Evolutionary conservation across 2,329 filamentous ascomycete species (phyloP).

Genomic region (Xylariaceae sp.): DNA sequence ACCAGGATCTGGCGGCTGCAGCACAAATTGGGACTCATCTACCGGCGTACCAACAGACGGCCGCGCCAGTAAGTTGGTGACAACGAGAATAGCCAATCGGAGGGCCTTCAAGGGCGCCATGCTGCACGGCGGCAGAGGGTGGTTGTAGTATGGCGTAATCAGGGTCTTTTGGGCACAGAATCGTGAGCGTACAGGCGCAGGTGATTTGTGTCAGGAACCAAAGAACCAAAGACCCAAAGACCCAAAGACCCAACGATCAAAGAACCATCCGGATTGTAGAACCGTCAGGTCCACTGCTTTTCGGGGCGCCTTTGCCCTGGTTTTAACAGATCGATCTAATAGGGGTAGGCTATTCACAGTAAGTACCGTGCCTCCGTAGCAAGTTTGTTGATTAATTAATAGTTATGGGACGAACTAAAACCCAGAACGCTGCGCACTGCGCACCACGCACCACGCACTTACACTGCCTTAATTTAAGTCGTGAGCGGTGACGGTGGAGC

Average conservation of each 20-base stretch:
- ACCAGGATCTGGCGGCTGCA: conserved; percentile 23
- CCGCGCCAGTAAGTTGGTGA: conserved; percentile 27
- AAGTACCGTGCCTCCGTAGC: background rate
- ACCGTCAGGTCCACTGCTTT: background rate
- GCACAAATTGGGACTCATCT: conserved; percentile 24
- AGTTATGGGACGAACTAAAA: background rate
- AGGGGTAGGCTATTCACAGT: background rate
- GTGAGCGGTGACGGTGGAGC: conserved; percentile 4
- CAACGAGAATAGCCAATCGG: conserved; percentile 21
- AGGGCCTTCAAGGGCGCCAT: conserved; percentile 23
- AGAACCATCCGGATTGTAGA: background rate
- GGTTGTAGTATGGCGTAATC: conserved; percentile 3
- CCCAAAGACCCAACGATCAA: background rate
- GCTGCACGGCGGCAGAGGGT: conserved; percentile 16
- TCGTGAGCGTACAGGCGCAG: background rate
- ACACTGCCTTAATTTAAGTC: background rate
- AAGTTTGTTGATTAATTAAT: background rate
- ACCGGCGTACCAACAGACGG: conserved; percentile 25
- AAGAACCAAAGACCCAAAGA: background rate
- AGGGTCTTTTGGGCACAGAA: background rate
- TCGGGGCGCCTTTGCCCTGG: background rate
- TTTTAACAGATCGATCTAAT: background rate
- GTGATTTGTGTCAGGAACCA: background rate
- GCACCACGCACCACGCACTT: background rate
- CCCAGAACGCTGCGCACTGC: background rate